Percentiles rank a stretch among this genome's conserved stretches.
phyloP scores from a whole-genome alignment of 2,329 filamentous ascomycete species.

The Exophiala bonariae region DNA sequence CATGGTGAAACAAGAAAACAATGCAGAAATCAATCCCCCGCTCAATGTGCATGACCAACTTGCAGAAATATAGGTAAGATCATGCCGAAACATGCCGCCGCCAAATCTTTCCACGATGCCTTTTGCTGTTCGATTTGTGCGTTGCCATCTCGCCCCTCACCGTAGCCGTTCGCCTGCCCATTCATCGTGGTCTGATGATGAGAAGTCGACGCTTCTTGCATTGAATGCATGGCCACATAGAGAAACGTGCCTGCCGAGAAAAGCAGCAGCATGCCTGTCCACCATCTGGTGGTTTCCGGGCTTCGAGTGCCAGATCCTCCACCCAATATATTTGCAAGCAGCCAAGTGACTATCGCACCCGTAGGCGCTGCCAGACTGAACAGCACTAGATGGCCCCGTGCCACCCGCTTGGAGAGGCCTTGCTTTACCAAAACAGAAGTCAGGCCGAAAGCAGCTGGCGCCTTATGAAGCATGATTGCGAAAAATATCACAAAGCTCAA shows the following conservation, averaged over 20 bases:
- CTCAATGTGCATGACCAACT: conserved; percentile 48
- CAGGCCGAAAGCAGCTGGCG: conserved; percentile 89
- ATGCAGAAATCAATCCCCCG: background rate
- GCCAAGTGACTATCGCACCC: conserved; percentile 80
- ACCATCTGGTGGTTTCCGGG: conserved; percentile 71
- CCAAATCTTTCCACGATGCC: conserved; percentile 45
- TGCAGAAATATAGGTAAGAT: conserved; percentile 48
- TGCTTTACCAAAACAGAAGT: conserved; percentile 89
- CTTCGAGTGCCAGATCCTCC: conserved; percentile 47
- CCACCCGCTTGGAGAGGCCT: conserved; percentile 81
- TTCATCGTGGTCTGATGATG: conserved; percentile 40
- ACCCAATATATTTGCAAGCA: conserved; percentile 71
- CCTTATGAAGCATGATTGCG: conserved; percentile 97
- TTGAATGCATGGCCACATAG: conserved; percentile 98
- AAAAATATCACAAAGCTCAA: conserved; percentile 90
- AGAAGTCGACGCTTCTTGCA: conserved; percentile 66
- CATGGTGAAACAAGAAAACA: background rate
- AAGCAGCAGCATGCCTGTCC: conserved; percentile 88
- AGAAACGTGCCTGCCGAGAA: conserved; percentile 96
- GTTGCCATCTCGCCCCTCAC: conserved; percentile 38
- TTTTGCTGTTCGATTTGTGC: conserved; percentile 29
- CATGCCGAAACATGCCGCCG: conserved; percentile 49
- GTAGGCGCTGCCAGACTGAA: conserved; percentile 90
- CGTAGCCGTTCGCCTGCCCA: conserved; percentile 43
- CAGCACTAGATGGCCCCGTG: conserved; percentile 79